Evolutionary conservation across 257 asterid genomes (phyloP).

Genomic region (Linderniella brevidens): DNA sequence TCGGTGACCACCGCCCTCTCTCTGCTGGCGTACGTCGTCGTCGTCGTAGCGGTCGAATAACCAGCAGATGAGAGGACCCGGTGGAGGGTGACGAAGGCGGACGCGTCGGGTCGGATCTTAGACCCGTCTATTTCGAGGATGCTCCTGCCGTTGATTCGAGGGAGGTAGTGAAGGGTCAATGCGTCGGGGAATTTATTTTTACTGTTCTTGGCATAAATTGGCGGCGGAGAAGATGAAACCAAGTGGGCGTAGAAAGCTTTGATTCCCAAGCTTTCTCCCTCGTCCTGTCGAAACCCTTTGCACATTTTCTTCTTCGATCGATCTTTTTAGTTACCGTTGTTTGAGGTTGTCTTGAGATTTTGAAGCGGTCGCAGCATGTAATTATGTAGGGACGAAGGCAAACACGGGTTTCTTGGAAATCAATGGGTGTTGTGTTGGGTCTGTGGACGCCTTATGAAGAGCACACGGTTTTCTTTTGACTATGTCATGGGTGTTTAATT

Average conservation of each 20-base stretch:
- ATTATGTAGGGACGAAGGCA: no score
- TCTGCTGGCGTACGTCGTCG: slow-evolving; percentile 25
- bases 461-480: no score
- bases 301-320: slow-evolving; percentile 35
- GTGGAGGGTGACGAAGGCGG: slow-evolving; percentile 55
- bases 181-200: slow-evolving; percentile 16
- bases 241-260: slow-evolving; percentile 37
- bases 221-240: slow-evolving; percentile 11
- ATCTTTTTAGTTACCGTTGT: no score
- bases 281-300: slow-evolving; percentile 34
- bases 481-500: no score
- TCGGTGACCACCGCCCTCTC: slow-evolving; percentile 38
- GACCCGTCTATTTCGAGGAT: slow-evolving; percentile 39
- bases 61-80: slow-evolving; percentile 13
- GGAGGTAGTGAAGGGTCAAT: slow-evolving; percentile 49
- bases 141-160: slow-evolving; percentile 37
- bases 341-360: no score
- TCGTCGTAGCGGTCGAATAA: slow-evolving; percentile 6
- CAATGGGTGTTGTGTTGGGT: no score
- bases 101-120: slow-evolving; percentile 32
- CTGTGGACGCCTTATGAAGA: no score
- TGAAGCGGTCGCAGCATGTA: no score
- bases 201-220: neutral
- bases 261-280: slow-evolving; percentile 29
- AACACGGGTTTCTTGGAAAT: slow-evolving; percentile 3